These are phyloP conservation scores for Rutstroemia sydowiana DNA, from an alignment of 2,329 filamentous ascomycete species.

Conservation along the genomic window DNA sequence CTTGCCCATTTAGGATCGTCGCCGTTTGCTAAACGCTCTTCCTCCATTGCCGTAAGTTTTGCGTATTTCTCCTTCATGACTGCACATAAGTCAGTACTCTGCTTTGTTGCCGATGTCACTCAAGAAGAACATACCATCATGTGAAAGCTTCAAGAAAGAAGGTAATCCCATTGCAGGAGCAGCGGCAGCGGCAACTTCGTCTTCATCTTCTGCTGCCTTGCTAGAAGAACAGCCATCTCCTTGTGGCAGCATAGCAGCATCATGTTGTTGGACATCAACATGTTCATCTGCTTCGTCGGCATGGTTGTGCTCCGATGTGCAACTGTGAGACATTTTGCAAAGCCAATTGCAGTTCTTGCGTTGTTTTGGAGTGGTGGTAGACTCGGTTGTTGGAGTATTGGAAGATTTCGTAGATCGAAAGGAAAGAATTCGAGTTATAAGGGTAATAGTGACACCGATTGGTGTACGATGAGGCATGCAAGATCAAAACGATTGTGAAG, in stretches of 20 bases:
- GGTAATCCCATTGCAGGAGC: slow-evolving; percentile 32
- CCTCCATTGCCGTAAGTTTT: slow-evolving; percentile 53
- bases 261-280: not conserved
- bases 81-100: slow-evolving; percentile 27
- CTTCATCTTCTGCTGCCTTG: slow-evolving; percentile 6
- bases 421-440: slow-evolving; percentile 27
- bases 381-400: not conserved
- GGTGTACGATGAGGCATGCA: slow-evolving; percentile 9
- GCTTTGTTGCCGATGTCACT: not conserved
- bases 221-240: slow-evolving; percentile 9
- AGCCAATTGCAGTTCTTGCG: not conserved
- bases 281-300: not conserved
- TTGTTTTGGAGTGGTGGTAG: slow-evolving; percentile 1
- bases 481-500: not conserved
- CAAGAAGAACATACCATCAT: slow-evolving; percentile 37
- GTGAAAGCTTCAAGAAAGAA: slow-evolving; percentile 44
- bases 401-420: slow-evolving; percentile 19
- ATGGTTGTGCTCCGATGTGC: not conserved
- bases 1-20: slow-evolving; percentile 46
- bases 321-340: slow-evolving; percentile 1
- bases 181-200: not conserved
- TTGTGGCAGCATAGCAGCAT: slow-evolving; percentile 4
- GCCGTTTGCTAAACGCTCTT: slow-evolving; percentile 26
- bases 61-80: slow-evolving; percentile 53
- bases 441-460: slow-evolving; percentile 14